Base-by-base conservation (phyloP, 352 stramenopile species). In the Globisporangium emineosum region DNA sequence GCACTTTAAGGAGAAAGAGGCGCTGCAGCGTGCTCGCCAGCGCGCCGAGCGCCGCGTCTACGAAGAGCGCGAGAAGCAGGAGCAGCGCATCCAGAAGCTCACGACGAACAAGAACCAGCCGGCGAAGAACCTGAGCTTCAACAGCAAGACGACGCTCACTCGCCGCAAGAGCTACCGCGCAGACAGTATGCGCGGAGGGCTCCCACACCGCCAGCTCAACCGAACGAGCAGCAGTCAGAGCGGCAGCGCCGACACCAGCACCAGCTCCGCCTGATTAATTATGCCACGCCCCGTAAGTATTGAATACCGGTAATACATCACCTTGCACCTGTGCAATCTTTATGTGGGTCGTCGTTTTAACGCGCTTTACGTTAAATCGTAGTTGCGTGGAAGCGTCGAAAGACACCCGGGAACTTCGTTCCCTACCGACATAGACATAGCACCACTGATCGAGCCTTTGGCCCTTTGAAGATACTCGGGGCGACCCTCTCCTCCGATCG, bases 1-100 rank as follows among this genome's bases (percentile, higher is more conserved):
- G 13, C 83, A 90, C 37, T 88, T 86, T 64, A 82, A 86, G 27
- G 83, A 90, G 43, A 70, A 81, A 52, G 64, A 81, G 45, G 73
- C 81, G 17, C 67, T 90, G 30, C 49, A 72, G 32, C 78, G 75
- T 5, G 77, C 81, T 10, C 66, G 79, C 4, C 77, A 86, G 52
- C 78, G 78, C 33, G 83, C 81, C 8, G 83, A 92, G 57, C 79
- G 77, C 40, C 82, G 82, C 42, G 77, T 91, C 13, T 79, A 88
- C 54, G 79, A 90, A 13, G 79, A 89, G 52, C 76, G 81, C 49
- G 79, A 89, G 8, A 90, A 86, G 60, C 76, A 90, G 30, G 72
- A 85, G 33, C 73, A 79, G 63, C 77, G 78, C 49, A 76, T 79
- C 25, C 75, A 84, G 65, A 77, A 86, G 62, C 69, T 85, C 32